These are phyloP conservation scores for Phytophthora pini DNA, from an alignment of 352 stramenopile species.

Conservation along the genomic window DNA sequence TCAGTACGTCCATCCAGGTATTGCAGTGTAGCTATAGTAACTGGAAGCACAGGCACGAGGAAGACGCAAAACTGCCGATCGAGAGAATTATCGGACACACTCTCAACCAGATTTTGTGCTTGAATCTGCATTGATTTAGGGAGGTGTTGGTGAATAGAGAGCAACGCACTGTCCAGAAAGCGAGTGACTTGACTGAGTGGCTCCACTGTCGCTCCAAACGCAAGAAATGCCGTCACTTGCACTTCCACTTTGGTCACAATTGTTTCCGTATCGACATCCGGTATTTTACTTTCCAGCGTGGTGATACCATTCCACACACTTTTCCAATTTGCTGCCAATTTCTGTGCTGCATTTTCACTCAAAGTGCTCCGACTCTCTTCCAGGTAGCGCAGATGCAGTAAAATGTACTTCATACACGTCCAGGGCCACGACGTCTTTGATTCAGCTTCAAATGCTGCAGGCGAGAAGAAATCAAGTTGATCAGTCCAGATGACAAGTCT, in stretches of 20 bases:
- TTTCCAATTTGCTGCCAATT: conserved; percentile 10
- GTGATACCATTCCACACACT: conserved; percentile 19
- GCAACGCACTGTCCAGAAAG: conserved; percentile 36
- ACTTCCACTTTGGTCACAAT: conserved; percentile 34
- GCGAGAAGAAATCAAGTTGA: conserved; percentile 32
- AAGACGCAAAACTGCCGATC: conserved; percentile 66
- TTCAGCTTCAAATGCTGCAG: conserved; percentile 2
- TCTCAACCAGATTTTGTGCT: not conserved
- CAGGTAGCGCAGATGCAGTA: conserved; percentile 54
- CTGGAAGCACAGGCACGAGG: conserved; percentile 52
- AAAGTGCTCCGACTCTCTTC: conserved; percentile 26
- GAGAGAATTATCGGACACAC: conserved; percentile 19
- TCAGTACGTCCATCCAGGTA: not conserved
- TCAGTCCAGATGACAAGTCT: conserved; percentile 60
- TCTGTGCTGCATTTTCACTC: not conserved
- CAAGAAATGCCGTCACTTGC: conserved; percentile 36
- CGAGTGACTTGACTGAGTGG: not conserved
- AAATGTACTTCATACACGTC: conserved; percentile 45
- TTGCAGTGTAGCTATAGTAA: conserved; percentile 19
- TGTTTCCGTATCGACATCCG: conserved; percentile 18
- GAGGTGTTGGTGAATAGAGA: conserved; percentile 26
- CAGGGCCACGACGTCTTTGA: conserved; percentile 31
- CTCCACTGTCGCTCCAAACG: conserved; percentile 6
- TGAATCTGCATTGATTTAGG: conserved; percentile 18
- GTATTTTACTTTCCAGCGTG: not conserved